Conservation (phyloP, 2,329 filamentous ascomycete genomes). For the Stemphylium lycopersici region DNA sequence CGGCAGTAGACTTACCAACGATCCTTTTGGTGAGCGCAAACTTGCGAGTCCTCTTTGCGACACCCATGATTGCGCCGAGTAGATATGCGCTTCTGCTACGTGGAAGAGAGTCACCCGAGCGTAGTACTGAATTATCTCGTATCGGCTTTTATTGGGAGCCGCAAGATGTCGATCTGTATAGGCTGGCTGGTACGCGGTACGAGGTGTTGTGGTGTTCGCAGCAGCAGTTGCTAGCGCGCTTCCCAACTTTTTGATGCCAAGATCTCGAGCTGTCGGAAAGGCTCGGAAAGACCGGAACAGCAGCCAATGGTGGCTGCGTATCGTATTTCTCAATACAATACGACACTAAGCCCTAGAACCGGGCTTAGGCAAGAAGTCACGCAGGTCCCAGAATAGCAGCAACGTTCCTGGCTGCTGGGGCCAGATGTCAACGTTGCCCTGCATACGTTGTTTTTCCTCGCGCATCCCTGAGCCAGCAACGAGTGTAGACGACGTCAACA, state of each 20-base stretch:
- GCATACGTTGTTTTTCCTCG: conserved; percentile 10
- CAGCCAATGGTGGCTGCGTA: background rate
- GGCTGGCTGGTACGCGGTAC: background rate
- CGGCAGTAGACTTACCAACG: conserved; percentile 60
- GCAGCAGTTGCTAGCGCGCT: conserved; percentile 7
- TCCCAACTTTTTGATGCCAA: conserved; percentile 15
- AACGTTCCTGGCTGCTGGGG: conserved; percentile 6
- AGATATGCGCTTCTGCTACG: background rate
- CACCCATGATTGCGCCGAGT: conserved; percentile 69
- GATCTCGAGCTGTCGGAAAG: background rate
- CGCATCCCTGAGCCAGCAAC: conserved; percentile 10
- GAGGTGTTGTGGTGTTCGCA: conserved; percentile 1
- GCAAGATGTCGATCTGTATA: background rate
- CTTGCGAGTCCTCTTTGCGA: conserved; percentile 89
- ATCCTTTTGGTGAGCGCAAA: conserved; percentile 83
- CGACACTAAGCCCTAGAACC: conserved; percentile 1
- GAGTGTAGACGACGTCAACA: conserved; percentile 4
- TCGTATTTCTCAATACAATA: background rate
- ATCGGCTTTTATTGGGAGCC: background rate
- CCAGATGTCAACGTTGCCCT: conserved; percentile 7
- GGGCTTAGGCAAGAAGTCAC: background rate
- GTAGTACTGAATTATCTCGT: too few relatives aligned
- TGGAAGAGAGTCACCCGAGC: too few relatives aligned
- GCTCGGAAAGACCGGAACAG: background rate
- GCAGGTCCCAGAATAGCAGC: conserved; percentile 15